phyloP scores from a whole-genome alignment of 2,329 filamentous ascomycete species.

The Aspergillus spinulosporus region DNA sequence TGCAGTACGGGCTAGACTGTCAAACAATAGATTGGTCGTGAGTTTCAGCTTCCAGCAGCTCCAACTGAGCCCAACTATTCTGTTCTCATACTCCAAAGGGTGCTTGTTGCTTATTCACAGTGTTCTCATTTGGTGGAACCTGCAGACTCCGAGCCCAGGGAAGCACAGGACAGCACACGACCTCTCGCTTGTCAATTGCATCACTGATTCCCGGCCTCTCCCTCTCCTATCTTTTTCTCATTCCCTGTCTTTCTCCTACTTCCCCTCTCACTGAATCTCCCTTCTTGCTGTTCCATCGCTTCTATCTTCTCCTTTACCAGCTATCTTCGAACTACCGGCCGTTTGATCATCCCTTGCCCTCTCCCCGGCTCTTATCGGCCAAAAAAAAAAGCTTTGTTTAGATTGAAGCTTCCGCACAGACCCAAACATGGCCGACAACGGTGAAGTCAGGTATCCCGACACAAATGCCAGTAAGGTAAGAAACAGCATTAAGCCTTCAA shows the following conservation, averaged over 20 bases:
- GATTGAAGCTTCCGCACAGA: constrained; percentile 23
- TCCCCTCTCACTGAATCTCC: constrained; percentile 20
- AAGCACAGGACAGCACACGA: constrained; percentile 21
- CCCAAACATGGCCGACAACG: constrained; percentile 35
- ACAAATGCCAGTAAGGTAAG: constrained; percentile 43
- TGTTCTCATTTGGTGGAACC: constrained; percentile 12
- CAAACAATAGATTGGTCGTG: not conserved
- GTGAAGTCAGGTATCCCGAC: constrained; percentile 42
- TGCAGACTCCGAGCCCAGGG: constrained; percentile 11
- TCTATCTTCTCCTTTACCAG: constrained; percentile 16
- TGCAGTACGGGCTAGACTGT: not conserved
- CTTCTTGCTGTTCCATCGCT: constrained; percentile 17
- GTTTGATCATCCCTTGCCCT: constrained; percentile 12
- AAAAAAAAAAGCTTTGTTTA: constrained; percentile 15
- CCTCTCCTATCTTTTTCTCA: constrained; percentile 17
- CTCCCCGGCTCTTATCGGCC: constrained; percentile 12
- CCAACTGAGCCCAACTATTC: not conserved
- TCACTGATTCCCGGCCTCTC: constrained; percentile 14
- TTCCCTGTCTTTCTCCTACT: constrained; percentile 7
- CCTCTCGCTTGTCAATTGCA: constrained; percentile 26
- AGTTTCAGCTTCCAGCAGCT: not conserved
- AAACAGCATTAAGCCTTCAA: not conserved
- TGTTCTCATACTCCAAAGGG: not conserved
- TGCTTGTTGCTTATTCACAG: not conserved
- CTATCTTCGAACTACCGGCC: constrained; percentile 7